phyloP scores from a whole-genome alignment of 164 flowering plant species.

The Annona cherimola region DNA sequence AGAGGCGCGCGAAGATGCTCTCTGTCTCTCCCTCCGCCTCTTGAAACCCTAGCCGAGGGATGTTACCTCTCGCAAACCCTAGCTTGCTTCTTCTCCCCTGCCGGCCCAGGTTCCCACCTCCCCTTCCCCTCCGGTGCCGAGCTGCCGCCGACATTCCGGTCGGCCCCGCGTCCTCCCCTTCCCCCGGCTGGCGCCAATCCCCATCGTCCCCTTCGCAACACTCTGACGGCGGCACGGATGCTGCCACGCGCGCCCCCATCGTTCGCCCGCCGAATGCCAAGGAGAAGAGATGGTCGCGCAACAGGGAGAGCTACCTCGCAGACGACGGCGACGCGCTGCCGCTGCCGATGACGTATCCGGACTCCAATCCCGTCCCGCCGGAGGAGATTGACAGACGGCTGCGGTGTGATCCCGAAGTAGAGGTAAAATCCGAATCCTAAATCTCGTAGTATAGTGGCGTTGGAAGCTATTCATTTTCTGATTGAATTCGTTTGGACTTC shows the following conservation, averaged over 20 bases:
- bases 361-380: conserved; percentile 63
- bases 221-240: conserved; percentile 15
- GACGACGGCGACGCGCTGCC: conserved; percentile 76
- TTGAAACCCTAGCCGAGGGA: conserved; percentile 15
- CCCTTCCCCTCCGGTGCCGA: conserved; percentile 28
- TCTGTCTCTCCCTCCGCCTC: background rate
- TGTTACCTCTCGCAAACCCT: conserved; percentile 29
- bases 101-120: conserved; percentile 7
- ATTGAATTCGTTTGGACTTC: background rate
- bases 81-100: conserved; percentile 1
- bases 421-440: conserved; percentile 31
- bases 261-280: conserved; percentile 39
- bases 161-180: conserved; percentile 19
- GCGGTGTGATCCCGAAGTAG: conserved; percentile 57
- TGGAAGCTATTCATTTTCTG: background rate
- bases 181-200: conserved; percentile 36
- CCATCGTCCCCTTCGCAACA: conserved; percentile 17
- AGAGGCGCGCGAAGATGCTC: background rate
- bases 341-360: conserved; percentile 88
- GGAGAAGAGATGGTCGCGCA: conserved; percentile 73
- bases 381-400: conserved; percentile 75
- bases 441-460: background rate
- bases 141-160: conserved; percentile 19
- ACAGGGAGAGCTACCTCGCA: conserved; percentile 75
- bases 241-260: background rate